Evolutionary conservation across 139 green algal genomes (phyloP).

Genomic region (Micractinium conductrix): DNA sequence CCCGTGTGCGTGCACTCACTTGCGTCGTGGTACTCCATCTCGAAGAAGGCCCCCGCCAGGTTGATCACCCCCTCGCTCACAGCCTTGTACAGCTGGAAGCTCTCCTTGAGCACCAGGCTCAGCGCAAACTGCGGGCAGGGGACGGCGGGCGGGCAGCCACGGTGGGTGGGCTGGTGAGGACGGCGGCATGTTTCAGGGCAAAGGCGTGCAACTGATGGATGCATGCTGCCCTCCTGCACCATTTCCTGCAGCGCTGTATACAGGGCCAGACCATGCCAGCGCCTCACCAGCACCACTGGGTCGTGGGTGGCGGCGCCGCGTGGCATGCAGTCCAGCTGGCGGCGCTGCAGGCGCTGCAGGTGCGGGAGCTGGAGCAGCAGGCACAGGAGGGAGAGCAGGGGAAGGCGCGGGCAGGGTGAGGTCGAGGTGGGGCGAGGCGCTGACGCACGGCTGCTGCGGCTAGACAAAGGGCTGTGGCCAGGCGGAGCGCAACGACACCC

Average conservation of each 20-base stretch:
- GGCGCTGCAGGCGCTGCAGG: constrained; percentile 80
- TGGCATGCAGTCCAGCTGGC: constrained; percentile 88
- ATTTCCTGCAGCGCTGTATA: too few species aligned
- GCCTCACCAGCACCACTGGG: constrained; percentile 63
- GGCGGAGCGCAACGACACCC: too few species aligned
- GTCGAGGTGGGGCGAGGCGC: too few species aligned
- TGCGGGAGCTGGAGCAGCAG: constrained; percentile 83
- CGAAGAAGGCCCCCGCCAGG: constrained; percentile 94
- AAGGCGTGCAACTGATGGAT: neutral
- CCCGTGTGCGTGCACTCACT: too few species aligned
- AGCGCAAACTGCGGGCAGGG: constrained; percentile 32
- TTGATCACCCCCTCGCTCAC: constrained; percentile 96
- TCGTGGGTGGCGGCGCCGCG: constrained; percentile 72
- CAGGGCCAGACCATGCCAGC: neutral
- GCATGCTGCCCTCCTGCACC: neutral
- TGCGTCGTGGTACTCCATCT: constrained; percentile 86
- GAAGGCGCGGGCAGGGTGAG: too few species aligned
- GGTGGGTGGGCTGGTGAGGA: too few species aligned
- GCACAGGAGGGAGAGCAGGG: constrained; percentile 60
- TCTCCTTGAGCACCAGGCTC: constrained; percentile 47
- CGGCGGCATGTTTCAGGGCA: neutral
- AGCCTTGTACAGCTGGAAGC: constrained; percentile 76
- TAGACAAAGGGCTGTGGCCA: too few species aligned
- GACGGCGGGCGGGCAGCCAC: neutral
- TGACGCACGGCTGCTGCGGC: too few species aligned